phyloP scores from a whole-genome alignment of 2,329 filamentous ascomycete species.

The Hypomyces perniciosus region DNA sequence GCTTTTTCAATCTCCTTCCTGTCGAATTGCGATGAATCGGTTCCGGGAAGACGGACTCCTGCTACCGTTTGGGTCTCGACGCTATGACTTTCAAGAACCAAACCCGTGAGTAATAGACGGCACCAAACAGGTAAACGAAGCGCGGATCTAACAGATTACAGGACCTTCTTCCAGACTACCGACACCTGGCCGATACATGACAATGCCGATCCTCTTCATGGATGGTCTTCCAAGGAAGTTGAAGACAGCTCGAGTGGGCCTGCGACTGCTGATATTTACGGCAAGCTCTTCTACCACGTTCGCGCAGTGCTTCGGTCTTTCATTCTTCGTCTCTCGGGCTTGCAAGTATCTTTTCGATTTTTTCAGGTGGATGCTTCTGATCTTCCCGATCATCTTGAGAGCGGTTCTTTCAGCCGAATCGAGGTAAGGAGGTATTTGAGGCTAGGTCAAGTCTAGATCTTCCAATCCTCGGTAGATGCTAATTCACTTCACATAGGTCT shows the following conservation, averaged over 20 bases:
- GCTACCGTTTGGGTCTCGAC: neutral
- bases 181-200: neutral
- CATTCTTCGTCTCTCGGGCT: neutral
- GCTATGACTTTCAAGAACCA: neutral
- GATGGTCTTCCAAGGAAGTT: neutral
- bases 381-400: neutral
- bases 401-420: neutral
- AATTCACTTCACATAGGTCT: neutral
- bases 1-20: neutral
- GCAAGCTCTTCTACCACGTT: conserved; percentile 3
- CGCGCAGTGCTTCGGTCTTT: neutral
- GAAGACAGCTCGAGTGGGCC: neutral
- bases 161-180: neutral
- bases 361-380: neutral
- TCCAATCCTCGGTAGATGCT: neutral
- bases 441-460: neutral
- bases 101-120: conserved; percentile 3
- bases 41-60: conserved; percentile 2
- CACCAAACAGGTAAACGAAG: neutral
- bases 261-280: conserved; percentile 3
- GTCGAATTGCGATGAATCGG: neutral
- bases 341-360: neutral
- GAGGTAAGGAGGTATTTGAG: neutral
- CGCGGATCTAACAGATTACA: neutral
- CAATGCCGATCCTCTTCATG: neutral